Evolutionary conservation across 306 rosid genomes (phyloP).

Genomic region (Echinosophora koreensis): DNA sequence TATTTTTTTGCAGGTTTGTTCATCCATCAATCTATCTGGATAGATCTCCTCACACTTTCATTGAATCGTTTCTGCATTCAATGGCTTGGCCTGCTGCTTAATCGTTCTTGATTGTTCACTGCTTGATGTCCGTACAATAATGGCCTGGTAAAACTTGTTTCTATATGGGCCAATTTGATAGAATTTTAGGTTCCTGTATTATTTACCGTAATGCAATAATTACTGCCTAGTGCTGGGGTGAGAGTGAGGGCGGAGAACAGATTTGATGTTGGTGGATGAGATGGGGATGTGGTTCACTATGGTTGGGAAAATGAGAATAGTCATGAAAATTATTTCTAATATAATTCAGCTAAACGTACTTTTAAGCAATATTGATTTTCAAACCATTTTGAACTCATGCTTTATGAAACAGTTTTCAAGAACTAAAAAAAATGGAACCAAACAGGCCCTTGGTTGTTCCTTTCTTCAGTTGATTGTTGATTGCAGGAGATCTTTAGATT

Average conservation of each 20-base stretch:
- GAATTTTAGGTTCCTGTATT: too few species aligned
- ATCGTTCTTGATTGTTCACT: neutral
- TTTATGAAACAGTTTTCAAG: too few species aligned
- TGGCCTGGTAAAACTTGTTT: too few species aligned
- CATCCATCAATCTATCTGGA: neutral
- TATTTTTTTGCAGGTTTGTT: neutral
- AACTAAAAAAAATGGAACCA: too few species aligned
- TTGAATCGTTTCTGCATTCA: conserved; percentile 25
- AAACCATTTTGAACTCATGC: too few species aligned
- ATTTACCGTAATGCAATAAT: conserved; percentile 13
- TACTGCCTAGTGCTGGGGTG: conserved; percentile 9
- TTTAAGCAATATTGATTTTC: too few species aligned
- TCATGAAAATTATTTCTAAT: too few species aligned
- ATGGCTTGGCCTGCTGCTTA: too few species aligned
- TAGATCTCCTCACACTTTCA: neutral
- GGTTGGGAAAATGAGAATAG: too few species aligned
- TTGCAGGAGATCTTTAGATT: neutral
- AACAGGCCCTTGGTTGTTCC: neutral
- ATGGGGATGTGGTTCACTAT: neutral
- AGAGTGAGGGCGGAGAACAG: conserved; percentile 4
- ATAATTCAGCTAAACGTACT: too few species aligned
- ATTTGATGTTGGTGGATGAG: neutral
- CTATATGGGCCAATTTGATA: too few species aligned
- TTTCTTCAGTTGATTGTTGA: neutral
- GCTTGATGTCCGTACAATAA: neutral